Evolutionary conservation across 306 rosid species (phyloP), one percentile per base, ranked within the genome.

Genomic region (Rosa rugosa): DNA sequence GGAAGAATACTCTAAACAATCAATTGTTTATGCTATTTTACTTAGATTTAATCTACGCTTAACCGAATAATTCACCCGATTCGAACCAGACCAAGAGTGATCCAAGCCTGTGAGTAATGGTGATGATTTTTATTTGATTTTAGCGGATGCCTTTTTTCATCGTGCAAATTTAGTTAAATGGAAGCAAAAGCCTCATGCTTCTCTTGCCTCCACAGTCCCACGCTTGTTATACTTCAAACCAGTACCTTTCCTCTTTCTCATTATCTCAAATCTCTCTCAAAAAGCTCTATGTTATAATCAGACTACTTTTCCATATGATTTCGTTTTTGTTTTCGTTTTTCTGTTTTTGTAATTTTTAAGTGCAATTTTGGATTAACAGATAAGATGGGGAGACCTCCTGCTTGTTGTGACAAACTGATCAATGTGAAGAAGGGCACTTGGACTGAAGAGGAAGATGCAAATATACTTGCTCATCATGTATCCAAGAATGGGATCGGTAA

Each of bases 61-160:
- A 92, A 94, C 97, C 90, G 65, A 88, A 85, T 79, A 84, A 68
- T 57, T 86, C 89, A 90, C 97, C 97, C 45, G 69, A 85, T 81
- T 92, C 68, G 66, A 84, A 94, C 94, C 97, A 84, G 93, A 79
- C 63, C 77, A 62, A 38, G 81, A 63, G 4, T 4, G 63, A 85
- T 84, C 83, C 86, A 77, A 77, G 76, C 85, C 82, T 82, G 86
- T 82, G 78, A 85, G 74, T 59, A 75, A 75, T 80, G 87, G 83
- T 80, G 80, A 82, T 77, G 22, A 69, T 84, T 67, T 85, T 83
- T 79, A 79, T 80, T 77, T 69, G 42, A 72, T 54, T 62, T 31
- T 80, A 71, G 75, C 83, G 77, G 80, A 73, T 75, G 74, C 45
- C 72, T 82, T 77, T 73, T 80, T 73, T 73, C 64, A 81, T 88